Conservation (phyloP, 345 rosid genomes). For the Eucalyptus fibrosa region DNA sequence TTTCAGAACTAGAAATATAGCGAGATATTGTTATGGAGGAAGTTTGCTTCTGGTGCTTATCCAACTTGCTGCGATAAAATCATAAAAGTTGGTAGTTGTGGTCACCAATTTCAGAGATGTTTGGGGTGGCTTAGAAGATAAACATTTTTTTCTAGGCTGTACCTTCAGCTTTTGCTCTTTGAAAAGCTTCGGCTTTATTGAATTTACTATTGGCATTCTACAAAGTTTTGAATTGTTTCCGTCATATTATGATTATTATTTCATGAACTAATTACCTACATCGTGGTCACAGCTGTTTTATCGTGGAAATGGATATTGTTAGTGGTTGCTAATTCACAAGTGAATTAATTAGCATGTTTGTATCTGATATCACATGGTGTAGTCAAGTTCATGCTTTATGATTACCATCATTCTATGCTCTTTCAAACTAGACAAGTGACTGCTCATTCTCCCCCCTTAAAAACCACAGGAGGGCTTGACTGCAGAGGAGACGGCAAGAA, state of each 20-base stretch:
- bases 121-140: background rate
- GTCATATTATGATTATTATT: background rate
- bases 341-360: background rate
- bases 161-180: background rate
- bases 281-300: background rate
- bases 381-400: background rate
- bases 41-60: background rate
- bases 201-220: background rate
- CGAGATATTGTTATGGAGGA: background rate
- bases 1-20: background rate
- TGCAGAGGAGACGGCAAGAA: constrained; percentile 62
- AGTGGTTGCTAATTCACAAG: background rate
- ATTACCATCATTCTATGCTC: background rate
- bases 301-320: background rate
- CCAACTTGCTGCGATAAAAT: background rate
- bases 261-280: background rate
- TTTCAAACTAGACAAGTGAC: background rate
- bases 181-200: background rate
- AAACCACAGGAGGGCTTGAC: constrained; percentile 78
- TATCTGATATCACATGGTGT: background rate
- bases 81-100: background rate
- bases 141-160: background rate
- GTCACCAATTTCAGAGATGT: background rate
- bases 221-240: background rate
- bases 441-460: background rate